These are phyloP conservation scores for Phlebiopsis flavidoalba DNA, from an alignment of 768 basidiomycete genomes.

Conservation along the genomic window DNA sequence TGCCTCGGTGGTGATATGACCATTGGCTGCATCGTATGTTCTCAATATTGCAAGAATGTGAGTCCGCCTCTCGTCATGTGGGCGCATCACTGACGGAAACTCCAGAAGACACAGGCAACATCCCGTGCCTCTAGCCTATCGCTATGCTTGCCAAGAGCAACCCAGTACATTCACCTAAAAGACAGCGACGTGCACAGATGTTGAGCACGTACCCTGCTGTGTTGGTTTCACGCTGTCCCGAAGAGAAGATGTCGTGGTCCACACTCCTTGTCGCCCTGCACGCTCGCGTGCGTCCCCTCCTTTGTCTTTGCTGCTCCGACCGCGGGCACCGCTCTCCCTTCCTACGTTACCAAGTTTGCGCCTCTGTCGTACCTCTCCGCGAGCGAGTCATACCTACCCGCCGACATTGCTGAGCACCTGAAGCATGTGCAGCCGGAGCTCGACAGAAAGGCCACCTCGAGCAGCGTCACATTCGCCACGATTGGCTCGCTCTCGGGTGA, in stretches of 20 bases:
- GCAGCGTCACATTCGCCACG: slow-evolving; percentile 15
- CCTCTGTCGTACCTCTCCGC: slow-evolving; percentile 23
- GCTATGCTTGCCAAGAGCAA: neutral
- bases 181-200: no score
- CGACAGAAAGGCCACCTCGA: slow-evolving; percentile 13
- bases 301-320: neutral
- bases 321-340: slow-evolving; percentile 15
- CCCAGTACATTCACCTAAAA: no score
- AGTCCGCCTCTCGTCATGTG: neutral
- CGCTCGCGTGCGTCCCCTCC: neutral
- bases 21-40: no score
- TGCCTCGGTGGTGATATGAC: no score
- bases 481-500: slow-evolving; percentile 10
- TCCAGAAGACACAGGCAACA: neutral
- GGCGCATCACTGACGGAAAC: neutral
- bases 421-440: slow-evolving; percentile 19
- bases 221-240: neutral
- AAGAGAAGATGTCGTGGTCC: neutral
- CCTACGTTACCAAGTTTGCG: slow-evolving; percentile 21
- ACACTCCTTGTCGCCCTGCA: neutral
- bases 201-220: neutral
- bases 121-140: neutral
- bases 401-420: slow-evolving; percentile 21
- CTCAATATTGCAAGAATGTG: neutral
- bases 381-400: slow-evolving; percentile 20